These are phyloP conservation scores for Cardamine chenopodiifolia DNA, from an alignment of 345 rosid genomes.

Conservation along the genomic window DNA sequence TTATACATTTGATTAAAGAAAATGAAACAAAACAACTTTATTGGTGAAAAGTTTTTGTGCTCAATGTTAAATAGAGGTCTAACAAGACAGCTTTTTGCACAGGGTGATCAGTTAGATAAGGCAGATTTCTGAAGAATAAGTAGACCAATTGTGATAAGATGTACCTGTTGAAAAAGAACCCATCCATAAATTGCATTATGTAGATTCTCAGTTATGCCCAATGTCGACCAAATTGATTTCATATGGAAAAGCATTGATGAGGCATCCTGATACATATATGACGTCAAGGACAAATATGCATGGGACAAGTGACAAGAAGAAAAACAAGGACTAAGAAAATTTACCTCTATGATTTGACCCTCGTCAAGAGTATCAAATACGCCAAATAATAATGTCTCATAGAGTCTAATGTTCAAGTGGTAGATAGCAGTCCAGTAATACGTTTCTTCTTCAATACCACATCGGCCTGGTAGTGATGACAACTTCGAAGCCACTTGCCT, in stretches of 20 bases:
- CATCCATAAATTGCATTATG: slow-evolving; percentile 82
- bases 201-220: slow-evolving; percentile 84
- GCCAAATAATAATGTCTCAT: slow-evolving; percentile 72
- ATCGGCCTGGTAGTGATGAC: slow-evolving; percentile 63
- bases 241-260: slow-evolving; percentile 60
- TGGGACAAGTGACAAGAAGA: not conserved
- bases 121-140: slow-evolving; percentile 24
- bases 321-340: slow-evolving; percentile 24
- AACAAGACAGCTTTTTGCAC: slow-evolving; percentile 10
- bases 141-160: slow-evolving; percentile 19
- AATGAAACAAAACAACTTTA: not conserved
- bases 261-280: slow-evolving; percentile 59
- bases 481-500: slow-evolving; percentile 61
- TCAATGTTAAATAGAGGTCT: slow-evolving; percentile 10
- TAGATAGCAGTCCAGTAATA: slow-evolving; percentile 76
- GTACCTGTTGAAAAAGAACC: slow-evolving; percentile 90
- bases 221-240: slow-evolving; percentile 77
- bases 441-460: slow-evolving; percentile 76
- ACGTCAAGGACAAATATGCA: slow-evolving; percentile 26
- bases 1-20: not conserved
- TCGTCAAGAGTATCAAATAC: slow-evolving; percentile 92
- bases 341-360: slow-evolving; percentile 89
- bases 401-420: slow-evolving; percentile 78
- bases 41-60: not conserved
- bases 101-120: slow-evolving; percentile 21